phyloP scores from a whole-genome alignment of 371 early-diverging fungal species.

The Mucor velutinosus region DNA sequence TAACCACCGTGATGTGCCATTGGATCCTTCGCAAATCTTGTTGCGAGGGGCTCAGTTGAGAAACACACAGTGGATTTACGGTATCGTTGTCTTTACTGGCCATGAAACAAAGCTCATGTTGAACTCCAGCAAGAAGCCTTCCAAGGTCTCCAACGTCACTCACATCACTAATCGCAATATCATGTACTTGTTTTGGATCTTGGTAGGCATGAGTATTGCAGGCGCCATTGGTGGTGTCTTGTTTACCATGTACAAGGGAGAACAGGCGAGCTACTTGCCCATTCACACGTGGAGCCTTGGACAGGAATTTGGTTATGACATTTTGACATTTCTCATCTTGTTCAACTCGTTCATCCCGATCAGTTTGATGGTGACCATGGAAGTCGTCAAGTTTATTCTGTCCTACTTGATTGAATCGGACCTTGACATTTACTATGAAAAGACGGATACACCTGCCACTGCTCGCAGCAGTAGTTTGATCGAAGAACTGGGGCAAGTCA shows the following conservation, averaged over 20 bases:
- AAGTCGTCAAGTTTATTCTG: conserved; percentile 69
- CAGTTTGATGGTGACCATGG: conserved; percentile 80
- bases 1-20: conserved; percentile 57
- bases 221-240: conserved; percentile 74
- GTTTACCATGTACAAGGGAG: conserved; percentile 36
- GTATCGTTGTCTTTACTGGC: conserved; percentile 80
- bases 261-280: conserved; percentile 30
- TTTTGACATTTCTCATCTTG: conserved; percentile 79
- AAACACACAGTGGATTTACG: conserved; percentile 82
- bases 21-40: conserved; percentile 74
- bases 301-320: conserved; percentile 57
- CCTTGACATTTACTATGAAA: conserved; percentile 68
- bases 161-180: conserved; percentile 88
- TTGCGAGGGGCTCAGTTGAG: conserved; percentile 78
- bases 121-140: conserved; percentile 55
- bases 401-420: conserved; percentile 68
- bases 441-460: conserved; percentile 64
- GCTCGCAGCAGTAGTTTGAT: conserved; percentile 78
- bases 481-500: conserved; percentile 92
- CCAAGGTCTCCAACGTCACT: conserved; percentile 56
- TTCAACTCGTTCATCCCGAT: conserved; percentile 87
- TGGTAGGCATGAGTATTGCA: conserved; percentile 76
- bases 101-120: conserved; percentile 83
- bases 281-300: conserved; percentile 13
- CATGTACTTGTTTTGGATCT: conserved; percentile 81